Conservation (phyloP, 352 stramenopile genomes). For the Globisporangium nagaii region DNA sequence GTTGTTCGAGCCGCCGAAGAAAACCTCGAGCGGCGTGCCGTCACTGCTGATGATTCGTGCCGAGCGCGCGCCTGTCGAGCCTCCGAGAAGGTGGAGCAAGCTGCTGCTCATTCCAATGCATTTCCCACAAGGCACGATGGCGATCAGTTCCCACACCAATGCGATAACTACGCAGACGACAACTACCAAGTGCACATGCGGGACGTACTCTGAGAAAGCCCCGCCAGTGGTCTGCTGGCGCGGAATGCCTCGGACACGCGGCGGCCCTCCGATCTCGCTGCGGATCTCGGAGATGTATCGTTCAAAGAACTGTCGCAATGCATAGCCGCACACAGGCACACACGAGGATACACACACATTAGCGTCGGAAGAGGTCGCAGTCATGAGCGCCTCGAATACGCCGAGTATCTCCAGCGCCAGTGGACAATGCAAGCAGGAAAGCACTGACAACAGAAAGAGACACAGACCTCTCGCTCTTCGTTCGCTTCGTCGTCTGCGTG, state of each 20-base stretch:
- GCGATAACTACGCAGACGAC: too few species aligned
- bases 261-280: slow-evolving; percentile 27
- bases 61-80: slow-evolving; percentile 18
- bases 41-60: slow-evolving; percentile 58
- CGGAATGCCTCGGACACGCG: slow-evolving; percentile 5
- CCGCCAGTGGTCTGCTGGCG: slow-evolving; percentile 3
- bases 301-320: slow-evolving; percentile 13
- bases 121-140: too few species aligned
- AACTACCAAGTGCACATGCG: too few species aligned
- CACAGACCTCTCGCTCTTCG: slow-evolving; percentile 13
- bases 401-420: too few species aligned
- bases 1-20: slow-evolving; percentile 56
- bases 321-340: not conserved
- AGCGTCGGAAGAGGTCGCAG: too few species aligned
- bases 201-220: slow-evolving; percentile 11
- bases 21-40: slow-evolving; percentile 73
- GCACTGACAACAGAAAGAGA: too few species aligned
- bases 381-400: too few species aligned
- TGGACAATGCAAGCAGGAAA: too few species aligned
- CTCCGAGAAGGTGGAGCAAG: slow-evolving; percentile 44
- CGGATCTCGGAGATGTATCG: slow-evolving; percentile 22
- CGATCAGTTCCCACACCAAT: too few species aligned
- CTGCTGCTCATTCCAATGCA: slow-evolving; percentile 25
- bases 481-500: not conserved
- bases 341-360: too few species aligned